Conservation (phyloP, 169 alveolate genomes). For the Plasmodium vinckei region DNA sequence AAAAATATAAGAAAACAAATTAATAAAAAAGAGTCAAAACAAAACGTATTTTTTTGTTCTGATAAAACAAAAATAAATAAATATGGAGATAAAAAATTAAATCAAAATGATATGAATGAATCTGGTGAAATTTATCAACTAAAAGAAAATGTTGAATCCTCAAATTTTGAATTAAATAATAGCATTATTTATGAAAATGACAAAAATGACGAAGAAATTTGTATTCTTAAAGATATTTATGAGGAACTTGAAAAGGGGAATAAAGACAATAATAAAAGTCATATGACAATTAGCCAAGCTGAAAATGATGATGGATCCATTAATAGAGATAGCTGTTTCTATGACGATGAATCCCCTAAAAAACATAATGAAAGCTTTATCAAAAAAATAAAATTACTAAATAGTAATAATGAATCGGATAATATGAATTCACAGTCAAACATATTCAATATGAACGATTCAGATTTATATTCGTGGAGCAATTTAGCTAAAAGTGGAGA, state of each 20-base stretch:
- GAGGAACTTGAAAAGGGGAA: conserved; percentile 47
- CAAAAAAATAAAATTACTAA: conserved; percentile 17
- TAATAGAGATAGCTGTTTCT: neutral
- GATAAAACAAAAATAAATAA: conserved; percentile 31
- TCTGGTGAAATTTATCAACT: neutral
- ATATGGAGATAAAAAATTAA: neutral
- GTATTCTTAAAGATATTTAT: conserved; percentile 55
- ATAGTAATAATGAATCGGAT: conserved; percentile 45
- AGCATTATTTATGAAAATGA: too few species aligned
- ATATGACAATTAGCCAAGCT: too few species aligned
- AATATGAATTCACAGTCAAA: conserved; percentile 4
- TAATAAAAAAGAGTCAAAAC: conserved; percentile 55
- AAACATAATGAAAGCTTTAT: conserved; percentile 25
- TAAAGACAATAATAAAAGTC: conserved; percentile 1
- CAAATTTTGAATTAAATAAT: neutral
- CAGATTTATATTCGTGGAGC: conserved; percentile 25
- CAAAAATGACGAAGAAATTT: neutral
- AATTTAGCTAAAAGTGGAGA: conserved; percentile 7
- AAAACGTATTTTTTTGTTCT: conserved; percentile 43
- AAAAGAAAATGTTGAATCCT: neutral
- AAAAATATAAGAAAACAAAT: conserved; percentile 57
- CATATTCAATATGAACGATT: conserved; percentile 20
- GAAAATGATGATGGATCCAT: too few species aligned
- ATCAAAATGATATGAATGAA: conserved; percentile 1
- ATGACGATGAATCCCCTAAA: conserved; percentile 20